Base-by-base conservation (phyloP, 495 filamentous ascomycete genomes). In the Xanthoparmelia taractica region DNA sequence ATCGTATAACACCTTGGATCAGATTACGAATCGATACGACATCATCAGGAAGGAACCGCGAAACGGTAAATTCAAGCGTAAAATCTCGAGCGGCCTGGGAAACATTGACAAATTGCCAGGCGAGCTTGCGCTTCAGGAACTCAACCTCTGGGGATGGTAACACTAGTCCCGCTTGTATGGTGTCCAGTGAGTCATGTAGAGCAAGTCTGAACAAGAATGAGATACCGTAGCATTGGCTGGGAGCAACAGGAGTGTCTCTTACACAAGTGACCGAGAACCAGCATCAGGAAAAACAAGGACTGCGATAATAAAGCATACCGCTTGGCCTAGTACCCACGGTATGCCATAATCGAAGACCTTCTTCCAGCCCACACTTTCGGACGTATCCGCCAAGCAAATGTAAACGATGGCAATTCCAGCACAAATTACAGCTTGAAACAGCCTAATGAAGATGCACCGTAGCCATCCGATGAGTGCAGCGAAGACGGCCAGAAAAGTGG, bases 271-370 rank as follows among this genome's bases (percentile, higher is more conserved):
- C 57, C 79, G 76, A 31, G 82, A 76, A 23, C 82, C 82, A 58
- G 79, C 77, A 69, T 82, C 82, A 15, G 82, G 82, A 60, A 76
- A 75, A 27, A 84, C 67, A 18, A 69, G 55, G 23, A 71, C 66
- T 66, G 78, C 78, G 41, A 84, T 68, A 23, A 78, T 52, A 25
- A 84, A 68, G 64, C 75, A 75, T 52, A 85, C 71, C 8, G 71
- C 78, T 64, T 84, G 79, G 8, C 82, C 82, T 29, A 82, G 65
- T 18, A 79, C 65, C 81, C 81, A 85, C n/a, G 82, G 82, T 45
- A 84, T 71, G 2, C 76, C 82, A 69, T 83, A 84, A 58, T 75
- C 71, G 62, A 78, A 77, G 11, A 84, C 65, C 62, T 80, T 80
- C 29, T 54, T 58, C 76, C 78, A 81, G 43, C 75, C 67, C 31